A percentile compares a stretch with the other conserved stretches of the same genome.
These are phyloP conservation scores for Trebouxia gelatinosa DNA, from an alignment of 163 green algal species.

Conservation along the genomic window DNA sequence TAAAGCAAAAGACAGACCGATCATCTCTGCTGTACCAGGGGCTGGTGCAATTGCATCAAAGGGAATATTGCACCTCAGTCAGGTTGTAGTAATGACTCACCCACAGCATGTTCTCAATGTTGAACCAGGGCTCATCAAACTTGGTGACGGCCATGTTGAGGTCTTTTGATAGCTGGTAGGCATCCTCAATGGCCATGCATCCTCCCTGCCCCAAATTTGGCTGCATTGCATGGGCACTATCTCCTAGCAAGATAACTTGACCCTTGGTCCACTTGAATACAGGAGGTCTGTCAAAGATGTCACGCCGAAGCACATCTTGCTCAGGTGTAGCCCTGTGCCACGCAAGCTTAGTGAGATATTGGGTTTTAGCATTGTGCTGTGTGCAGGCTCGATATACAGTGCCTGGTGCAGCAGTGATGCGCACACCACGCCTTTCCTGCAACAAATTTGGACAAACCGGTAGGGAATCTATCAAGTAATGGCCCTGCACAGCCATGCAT, in stretches of 20 bases:
- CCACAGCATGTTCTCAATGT: constrained; percentile 11
- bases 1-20: no score
- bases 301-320: constrained; percentile 86
- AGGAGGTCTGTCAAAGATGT: constrained; percentile 91
- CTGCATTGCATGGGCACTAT: constrained; percentile 97
- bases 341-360: neutral
- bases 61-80: no score
- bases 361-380: no score
- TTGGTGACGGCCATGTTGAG: constrained; percentile 47
- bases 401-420: no score
- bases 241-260: constrained; percentile 88
- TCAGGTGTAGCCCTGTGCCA: constrained; percentile 72
- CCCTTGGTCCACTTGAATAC: constrained; percentile 89
- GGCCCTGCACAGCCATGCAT: no score
- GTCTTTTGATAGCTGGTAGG: constrained; percentile 80
- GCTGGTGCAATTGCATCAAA: no score
- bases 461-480: no score
- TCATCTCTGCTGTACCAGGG: no score
- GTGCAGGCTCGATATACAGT: no score
- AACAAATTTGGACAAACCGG: no score
- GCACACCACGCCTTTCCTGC: no score
- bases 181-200: constrained; percentile 97
- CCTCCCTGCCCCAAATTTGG: constrained; percentile 95
- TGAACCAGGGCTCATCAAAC: neutral
- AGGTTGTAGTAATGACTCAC: neutral